Evolutionary conservation across 768 basidiomycete species (phyloP).

Genomic region (Porphyrellus cyaneotinctus): DNA sequence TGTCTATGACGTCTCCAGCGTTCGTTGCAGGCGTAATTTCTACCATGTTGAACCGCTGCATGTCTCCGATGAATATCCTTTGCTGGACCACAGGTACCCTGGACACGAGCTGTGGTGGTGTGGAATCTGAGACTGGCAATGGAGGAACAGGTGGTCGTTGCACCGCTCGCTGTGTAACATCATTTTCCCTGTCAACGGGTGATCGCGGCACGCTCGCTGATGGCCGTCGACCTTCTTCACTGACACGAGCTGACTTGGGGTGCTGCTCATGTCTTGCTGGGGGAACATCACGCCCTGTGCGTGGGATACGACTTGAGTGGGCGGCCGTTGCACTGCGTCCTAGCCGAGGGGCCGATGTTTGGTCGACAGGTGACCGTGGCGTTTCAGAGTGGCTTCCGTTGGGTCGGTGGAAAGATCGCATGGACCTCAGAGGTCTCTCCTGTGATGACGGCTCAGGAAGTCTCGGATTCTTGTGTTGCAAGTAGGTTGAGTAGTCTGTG

Average conservation of each 20-base stretch:
- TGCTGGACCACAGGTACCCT: conserved; percentile 49
- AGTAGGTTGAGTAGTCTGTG: conserved; percentile 9
- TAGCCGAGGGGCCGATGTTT: conserved; percentile 26
- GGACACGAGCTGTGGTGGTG: conserved; percentile 29
- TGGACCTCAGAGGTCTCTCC: conserved; percentile 38
- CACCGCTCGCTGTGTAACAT: conserved; percentile 22
- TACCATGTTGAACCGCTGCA: conserved; percentile 72
- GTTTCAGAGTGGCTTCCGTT: conserved; percentile 34
- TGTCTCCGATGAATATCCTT: conserved; percentile 71
- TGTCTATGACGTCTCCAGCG: conserved; percentile 67
- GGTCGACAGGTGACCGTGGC: conserved; percentile 33
- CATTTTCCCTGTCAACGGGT: conserved; percentile 21
- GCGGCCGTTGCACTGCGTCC: conserved; percentile 37
- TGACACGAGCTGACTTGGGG: conserved; percentile 19
- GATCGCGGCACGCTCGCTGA: conserved; percentile 17
- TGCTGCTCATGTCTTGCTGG: conserved; percentile 16
- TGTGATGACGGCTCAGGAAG: conserved; percentile 19
- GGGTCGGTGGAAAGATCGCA: conserved; percentile 61
- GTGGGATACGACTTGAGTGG: conserved; percentile 9
- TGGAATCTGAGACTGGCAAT: conserved; percentile 32
- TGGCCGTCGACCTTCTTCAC: conserved; percentile 27
- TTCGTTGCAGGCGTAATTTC: conserved; percentile 64
- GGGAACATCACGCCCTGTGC: conserved; percentile 15
- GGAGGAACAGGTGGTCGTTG: conserved; percentile 39
- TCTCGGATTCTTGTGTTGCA: conserved; percentile 21